These are phyloP conservation scores for Exophiala aquamarina DNA, from an alignment of 2,329 filamentous ascomycete species.

Conservation along the genomic window DNA sequence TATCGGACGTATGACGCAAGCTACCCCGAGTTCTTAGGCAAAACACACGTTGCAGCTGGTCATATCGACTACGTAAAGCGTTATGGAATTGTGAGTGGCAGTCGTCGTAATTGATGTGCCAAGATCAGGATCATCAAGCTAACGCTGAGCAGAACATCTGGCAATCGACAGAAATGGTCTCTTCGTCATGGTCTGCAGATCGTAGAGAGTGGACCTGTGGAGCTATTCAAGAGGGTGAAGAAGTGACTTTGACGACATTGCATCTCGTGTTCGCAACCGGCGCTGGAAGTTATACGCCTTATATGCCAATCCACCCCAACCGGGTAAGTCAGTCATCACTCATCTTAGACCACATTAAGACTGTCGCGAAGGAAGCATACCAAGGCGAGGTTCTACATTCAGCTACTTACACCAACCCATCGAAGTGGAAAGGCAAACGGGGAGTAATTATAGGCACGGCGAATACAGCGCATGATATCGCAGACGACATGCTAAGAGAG, in stretches of 20 bases:
- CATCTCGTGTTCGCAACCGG: conserved; percentile 37
- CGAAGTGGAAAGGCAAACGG: conserved; percentile 42
- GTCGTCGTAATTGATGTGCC: too few species aligned
- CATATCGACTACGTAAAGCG: conserved; percentile 22
- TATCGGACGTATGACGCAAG: conserved; percentile 26
- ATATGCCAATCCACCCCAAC: conserved; percentile 29
- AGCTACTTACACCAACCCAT: conserved; percentile 33
- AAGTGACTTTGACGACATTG: conserved; percentile 13
- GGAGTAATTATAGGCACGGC: conserved; percentile 51
- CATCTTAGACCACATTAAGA: too few species aligned
- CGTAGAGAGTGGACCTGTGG: conserved; percentile 41
- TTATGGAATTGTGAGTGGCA: conserved; percentile 25
- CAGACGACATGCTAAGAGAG: conserved; percentile 49
- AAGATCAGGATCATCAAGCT: conserved; percentile 17
- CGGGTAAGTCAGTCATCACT: conserved; percentile 18
- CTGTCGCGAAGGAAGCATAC: conserved; percentile 31
- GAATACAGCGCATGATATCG: conserved; percentile 52
- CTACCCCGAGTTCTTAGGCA: conserved; percentile 26
- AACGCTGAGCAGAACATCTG: conserved; percentile 39
- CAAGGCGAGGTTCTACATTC: conserved; percentile 39
- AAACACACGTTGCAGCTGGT: conserved; percentile 22
- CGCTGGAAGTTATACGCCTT: conserved; percentile 30
- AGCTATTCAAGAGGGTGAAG: conserved; percentile 25
- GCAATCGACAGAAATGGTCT: conserved; percentile 39
- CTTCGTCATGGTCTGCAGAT: conserved; percentile 39